Percentiles rank a stretch among this genome's conserved stretches.
Conservation (phyloP, 2,329 filamentous ascomycete genomes). For the Cladorrhinum sp. region DNA sequence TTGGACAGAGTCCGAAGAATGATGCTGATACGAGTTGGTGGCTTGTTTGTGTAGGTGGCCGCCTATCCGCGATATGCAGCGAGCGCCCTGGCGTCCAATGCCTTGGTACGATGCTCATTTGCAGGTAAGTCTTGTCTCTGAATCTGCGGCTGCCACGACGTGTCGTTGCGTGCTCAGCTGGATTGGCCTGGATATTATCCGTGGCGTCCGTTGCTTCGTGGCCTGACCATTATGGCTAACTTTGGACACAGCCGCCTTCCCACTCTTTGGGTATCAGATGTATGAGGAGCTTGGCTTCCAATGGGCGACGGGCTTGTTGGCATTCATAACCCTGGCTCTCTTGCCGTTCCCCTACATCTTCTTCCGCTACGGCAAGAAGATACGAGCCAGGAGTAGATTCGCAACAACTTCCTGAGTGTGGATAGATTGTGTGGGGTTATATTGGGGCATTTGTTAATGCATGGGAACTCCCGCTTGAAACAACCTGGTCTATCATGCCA, state of each 20-base stretch:
- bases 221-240: slow-evolving; percentile 14
- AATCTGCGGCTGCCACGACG: slow-evolving; percentile 13
- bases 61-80: slow-evolving; percentile 75
- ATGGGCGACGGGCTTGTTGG: slow-evolving; percentile 64
- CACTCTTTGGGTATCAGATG: slow-evolving; percentile 72
- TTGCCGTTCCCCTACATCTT: slow-evolving; percentile 64
- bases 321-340: slow-evolving; percentile 60
- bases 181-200: too few relatives aligned
- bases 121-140: slow-evolving; percentile 50
- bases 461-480: slow-evolving; percentile 11
- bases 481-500: background rate
- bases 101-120: slow-evolving; percentile 73
- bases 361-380: slow-evolving; percentile 57
- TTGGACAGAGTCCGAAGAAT: slow-evolving; percentile 27
- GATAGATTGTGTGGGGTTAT: slow-evolving; percentile 2
- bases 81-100: slow-evolving; percentile 78
- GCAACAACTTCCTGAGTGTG: slow-evolving; percentile 34
- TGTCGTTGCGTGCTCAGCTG: slow-evolving; percentile 21
- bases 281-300: slow-evolving; percentile 66
- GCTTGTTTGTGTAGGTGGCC: slow-evolving; percentile 53
- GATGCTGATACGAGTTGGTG: slow-evolving; percentile 26
- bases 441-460: background rate
- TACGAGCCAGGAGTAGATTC: slow-evolving; percentile 55
- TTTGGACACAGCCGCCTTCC: slow-evolving; percentile 60
- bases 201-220: slow-evolving; percentile 8